Conservation (phyloP, 106 monocot genomes). For the Amphibolis antarctica region DNA sequence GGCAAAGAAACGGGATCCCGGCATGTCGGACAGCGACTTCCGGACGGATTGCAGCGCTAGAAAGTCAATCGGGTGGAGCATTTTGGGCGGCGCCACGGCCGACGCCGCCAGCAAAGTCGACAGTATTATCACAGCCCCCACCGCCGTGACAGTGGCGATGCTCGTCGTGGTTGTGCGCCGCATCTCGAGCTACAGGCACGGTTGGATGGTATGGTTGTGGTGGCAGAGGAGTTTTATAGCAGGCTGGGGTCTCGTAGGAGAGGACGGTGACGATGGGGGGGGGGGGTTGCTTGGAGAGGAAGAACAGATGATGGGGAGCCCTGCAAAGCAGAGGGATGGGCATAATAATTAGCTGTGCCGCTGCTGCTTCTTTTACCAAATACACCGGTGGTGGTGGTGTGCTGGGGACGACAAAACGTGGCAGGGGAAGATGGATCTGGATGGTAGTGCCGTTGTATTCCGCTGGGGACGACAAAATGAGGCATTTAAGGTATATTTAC, state of each 20-base stretch:
- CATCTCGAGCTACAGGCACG: not conserved
- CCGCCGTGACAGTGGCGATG: not conserved
- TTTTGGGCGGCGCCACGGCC: slow-evolving; percentile 14
- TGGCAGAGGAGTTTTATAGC: no score
- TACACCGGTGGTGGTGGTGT: no score
- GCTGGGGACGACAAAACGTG: no score
- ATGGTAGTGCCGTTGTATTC: no score
- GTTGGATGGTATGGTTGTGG: not conserved
- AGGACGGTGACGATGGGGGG: not conserved
- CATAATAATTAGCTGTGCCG: no score
- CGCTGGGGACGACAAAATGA: no score
- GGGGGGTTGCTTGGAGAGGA: not conserved
- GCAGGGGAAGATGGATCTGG: no score
- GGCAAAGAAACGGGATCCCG: slow-evolving; percentile 67
- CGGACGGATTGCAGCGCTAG: slow-evolving; percentile 60
- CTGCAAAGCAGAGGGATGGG: no score
- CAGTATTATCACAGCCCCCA: not conserved
- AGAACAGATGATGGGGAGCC: no score
- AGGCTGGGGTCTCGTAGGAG: no score
- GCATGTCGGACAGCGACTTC: slow-evolving; percentile 48
- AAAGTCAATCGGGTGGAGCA: slow-evolving; percentile 61
- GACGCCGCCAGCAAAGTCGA: not conserved
- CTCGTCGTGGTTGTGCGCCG: not conserved
- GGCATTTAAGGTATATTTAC: no score
- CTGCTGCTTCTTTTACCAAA: no score